Evolutionary conservation across 352 stramenopile genomes (phyloP).

Genomic region (Plasmopara muralis): DNA sequence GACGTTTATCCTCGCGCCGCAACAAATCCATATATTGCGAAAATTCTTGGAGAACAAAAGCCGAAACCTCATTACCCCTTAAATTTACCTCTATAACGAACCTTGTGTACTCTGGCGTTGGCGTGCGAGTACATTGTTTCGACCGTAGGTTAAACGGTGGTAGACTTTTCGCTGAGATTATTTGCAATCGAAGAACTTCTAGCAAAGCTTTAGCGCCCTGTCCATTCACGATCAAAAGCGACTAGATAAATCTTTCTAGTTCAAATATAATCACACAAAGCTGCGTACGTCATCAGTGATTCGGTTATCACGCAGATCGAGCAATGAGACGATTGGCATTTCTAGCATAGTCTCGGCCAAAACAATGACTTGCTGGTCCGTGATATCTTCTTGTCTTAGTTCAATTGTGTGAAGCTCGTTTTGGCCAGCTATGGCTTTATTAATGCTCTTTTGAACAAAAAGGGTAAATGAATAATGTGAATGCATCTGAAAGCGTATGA

Average conservation of each 20-base stretch:
- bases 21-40: constrained; percentile 71
- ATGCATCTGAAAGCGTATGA: not conserved
- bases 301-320: constrained; percentile 71
- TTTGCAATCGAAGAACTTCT: constrained; percentile 71
- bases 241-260: not conserved
- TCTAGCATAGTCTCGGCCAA: constrained; percentile 67
- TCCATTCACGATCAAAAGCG: not conserved
- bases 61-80: constrained; percentile 74
- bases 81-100: constrained; percentile 72
- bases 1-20: constrained; percentile 63
- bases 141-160: constrained; percentile 43
- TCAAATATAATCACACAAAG: not conserved
- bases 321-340: constrained; percentile 66
- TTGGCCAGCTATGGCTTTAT: constrained; percentile 80
- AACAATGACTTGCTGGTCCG: constrained; percentile 69
- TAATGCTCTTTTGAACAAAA: constrained; percentile 45
- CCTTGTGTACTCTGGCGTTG: constrained; percentile 48
- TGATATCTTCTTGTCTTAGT: constrained; percentile 77
- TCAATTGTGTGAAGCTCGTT: constrained; percentile 68
- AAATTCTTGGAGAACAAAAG: constrained; percentile 50
- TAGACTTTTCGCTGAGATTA: constrained; percentile 62
- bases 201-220: constrained; percentile 65
- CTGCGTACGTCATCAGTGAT: constrained; percentile 69
- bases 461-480: too few relatives aligned
- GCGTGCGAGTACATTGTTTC: constrained; percentile 37